Evolutionary conservation across 768 basidiomycete species (phyloP), one percentile per base, ranked within the genome.

Genomic region (Leccinum arenicola): DNA sequence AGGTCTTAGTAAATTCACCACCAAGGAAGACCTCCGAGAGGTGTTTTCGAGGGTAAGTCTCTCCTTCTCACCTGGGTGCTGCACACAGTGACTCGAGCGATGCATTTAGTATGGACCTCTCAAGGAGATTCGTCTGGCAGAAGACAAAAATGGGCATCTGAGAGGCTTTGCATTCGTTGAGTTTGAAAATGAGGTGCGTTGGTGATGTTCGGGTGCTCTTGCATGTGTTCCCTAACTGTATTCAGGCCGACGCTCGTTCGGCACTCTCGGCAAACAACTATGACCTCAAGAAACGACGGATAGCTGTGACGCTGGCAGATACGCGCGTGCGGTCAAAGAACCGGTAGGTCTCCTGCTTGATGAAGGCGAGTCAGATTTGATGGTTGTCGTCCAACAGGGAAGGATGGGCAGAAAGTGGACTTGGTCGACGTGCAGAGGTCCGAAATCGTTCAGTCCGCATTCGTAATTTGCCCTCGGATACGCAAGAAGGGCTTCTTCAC

Each of bases 151-250:
- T 48, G 87, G 87, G 0, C 78, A 82, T 52, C 80, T 80, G 31
- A 94, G 86, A 70, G 95, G 97, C 1, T 95, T 92, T 68, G 95
- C 91, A 0, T 98, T 98, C 66, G 78, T 98, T 33, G 95, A 98
- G 68, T 98, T 91, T 68, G 88, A 90, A 60, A 80, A 84, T 19
- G 87, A 91, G 78, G 95, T 93, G 38, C 9, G 9, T 2, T 12
- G 40, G 38, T 40, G n/a, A 15, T 14, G 2, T n/a, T 45, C 23
- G 10, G n/a, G 23, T 45, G 5, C 25, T 47, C n/a, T 53, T 54
- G 45, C 15, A n/a, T 15, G 36, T 38, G 19, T 11, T 56, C 35
- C 53, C 5, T 59, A n/a, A 61, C 11, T 8, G n/a, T 53, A 19
- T 35, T 25, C 62, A 94, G 92, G 79, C 80, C 63, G 82, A 88